Base-by-base conservation (phyloP, 208 protist genomes). In the Leishmania arabica region DNA sequence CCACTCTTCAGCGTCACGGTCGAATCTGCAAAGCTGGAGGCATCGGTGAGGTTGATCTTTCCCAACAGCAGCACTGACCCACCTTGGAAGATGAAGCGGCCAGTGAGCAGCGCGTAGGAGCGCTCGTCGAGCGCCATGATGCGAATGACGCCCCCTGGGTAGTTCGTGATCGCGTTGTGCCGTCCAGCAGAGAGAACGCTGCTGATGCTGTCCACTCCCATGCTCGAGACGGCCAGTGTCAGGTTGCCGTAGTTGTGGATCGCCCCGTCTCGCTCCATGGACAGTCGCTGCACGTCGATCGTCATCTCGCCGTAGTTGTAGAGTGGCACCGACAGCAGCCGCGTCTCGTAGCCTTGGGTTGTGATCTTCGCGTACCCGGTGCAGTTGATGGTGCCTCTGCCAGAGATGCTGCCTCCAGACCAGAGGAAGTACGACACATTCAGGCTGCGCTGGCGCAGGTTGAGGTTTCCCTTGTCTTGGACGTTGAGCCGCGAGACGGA, bases 211-310 rank as follows among this genome's bases (percentile, higher is more conserved):
- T 93, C 90, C 74, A 69, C 70, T 9, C 90, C 89, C 86, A 92
- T 89, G 69, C 84, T 92, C 5, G 86, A 82, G 56, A 95, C 85
- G 71, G 81, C 84, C 54, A 95, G 85, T 34, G 90, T 94, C 31
- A 96, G 84, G 79, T 93, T 93, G 68, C 92, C 92, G 74, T 91
- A 94, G 77, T 96, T 96, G 84, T 96, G 88, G 60, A 96, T 91
- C 37, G 84, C 87, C 3, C 92, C 92, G 5, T 92, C 88, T 24
- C 83, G 84, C 72, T 92, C 88, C 42, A 96, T 54, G 51, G 81
- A 79, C 27, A 96, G 86, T 24, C 90, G 89, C 79, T 92, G 90
- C 69, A 93, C 88, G 84, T 94, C 92, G 47, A 96, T 93, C n/a
- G 86, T 90, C 89, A 96, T 94, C 34, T 93, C 90, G 70, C 90